Evolutionary conservation across 345 rosid genomes (phyloP), one percentile per base, ranked within the genome.

Genomic region (Ricinus communis): DNA sequence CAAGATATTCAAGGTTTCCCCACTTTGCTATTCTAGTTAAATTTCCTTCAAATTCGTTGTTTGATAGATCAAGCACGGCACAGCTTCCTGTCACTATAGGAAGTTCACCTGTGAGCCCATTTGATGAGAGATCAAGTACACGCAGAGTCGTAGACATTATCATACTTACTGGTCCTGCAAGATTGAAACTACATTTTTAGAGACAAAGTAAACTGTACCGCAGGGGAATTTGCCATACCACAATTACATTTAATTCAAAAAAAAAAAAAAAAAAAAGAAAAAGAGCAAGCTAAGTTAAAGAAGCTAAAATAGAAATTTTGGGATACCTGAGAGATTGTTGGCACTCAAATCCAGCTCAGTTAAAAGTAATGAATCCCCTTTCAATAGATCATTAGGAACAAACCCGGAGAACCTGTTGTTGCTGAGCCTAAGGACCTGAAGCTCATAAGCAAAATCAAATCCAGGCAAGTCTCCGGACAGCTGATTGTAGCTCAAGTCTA

Each of bases 391-490:
- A 77, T 86, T 92, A 25, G 99, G 99, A 76, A 95, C 82, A 65
- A 76, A 87, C 40, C 99, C 99, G 22, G 91, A 85, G 70, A 95
- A 92, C 76, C 66, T 80, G 77, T 92, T 95, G 85, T 90, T 92
- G 81, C 97, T 86, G 68, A 95, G 96, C 76, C 83, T 87, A 70
- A 95, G 97, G 54, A 95, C 91, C 79, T 90, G 85, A 76, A 95
- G 99, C 60, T 92, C 95, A 78, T 95, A 92, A 40, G 87, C 91
- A 80, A 86, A 95, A 76, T 82, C 84, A 76, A 95, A 92, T 71
- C 93, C 96, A 30, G 99, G 99, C 81, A 95, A 80, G 58, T 92
- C 97, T 70, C 99, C 99, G 18, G 97, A 80, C n/a, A 95, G 77
- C 73, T 80, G 88, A 79, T 95, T 95, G 80, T 90, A 87, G 87